Evolutionary conservation across 2,329 filamentous ascomycete genomes (phyloP), one percentile per base, ranked within the genome.

Genomic region (Alternaria rosae): DNA sequence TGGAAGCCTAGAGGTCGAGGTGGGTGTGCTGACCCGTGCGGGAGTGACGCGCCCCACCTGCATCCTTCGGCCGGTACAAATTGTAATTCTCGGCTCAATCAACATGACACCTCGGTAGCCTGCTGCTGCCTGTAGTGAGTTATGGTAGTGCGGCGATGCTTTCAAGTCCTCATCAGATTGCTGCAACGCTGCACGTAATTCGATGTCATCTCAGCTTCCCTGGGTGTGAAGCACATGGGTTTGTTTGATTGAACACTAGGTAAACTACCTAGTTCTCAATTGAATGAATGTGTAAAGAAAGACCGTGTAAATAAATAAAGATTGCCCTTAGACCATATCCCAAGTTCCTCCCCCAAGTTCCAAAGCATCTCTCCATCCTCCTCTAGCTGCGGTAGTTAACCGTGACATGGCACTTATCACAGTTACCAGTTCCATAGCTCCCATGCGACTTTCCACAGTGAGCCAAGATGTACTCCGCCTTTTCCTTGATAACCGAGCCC

Each of bases 51-150:
- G 25, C 52, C 52, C 30, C 51, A 54, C 51, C 17, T 30, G 13
- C 30, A 54, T 54, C 38, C 38, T 54, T 15, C 52, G 26, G 52
- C 12, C 35, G 41, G 38, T n/a, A 54, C 52, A 54, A 45, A 44
- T 44, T 54, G 52, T 44, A 54, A 44, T 21, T 12, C 25, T 25
- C 15, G 25, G 3, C 9, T 8, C 26, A 3, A 28, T 4, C 26
- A 28, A 10, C 26, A 28, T 28, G 4, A n/a, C n/a, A n/a, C n/a
- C n/a, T n/a, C 41, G 28, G 1, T 9, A 15, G n/a, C 35, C 35
- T 28, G n/a, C n/a, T n/a, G n/a, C n/a, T n/a, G n/a, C n/a, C n/a
- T n/a, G n/a, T n/a, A n/a, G n/a, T n/a, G n/a, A n/a, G n/a, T n/a
- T n/a, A n/a, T n/a, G n/a, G n/a, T n/a, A n/a, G n/a, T n/a, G n/a